Base-by-base conservation (phyloP, 2,329 filamentous ascomycete genomes). In the Alternaria dauci region DNA sequence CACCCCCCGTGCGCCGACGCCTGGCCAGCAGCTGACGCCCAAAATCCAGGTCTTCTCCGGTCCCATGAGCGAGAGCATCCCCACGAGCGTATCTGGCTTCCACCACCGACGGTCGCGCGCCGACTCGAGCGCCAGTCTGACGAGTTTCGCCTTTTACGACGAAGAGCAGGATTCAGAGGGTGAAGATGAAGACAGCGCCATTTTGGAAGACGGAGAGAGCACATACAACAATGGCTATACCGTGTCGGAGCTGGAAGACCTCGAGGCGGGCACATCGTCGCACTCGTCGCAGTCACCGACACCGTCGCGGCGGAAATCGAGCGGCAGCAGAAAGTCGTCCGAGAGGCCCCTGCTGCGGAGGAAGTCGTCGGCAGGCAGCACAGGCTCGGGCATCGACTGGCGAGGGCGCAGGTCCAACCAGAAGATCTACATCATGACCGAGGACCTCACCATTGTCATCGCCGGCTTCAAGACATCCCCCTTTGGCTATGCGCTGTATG, bases 21-120 rank as follows among this genome's bases (percentile, higher is more conserved):
- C 68, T 66, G 67, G 64, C 71, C 72, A 73, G 55, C 73, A 72
- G 70, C 75, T 78, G 75, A 78, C 75, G 71, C 64, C 70, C 34
- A 70, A 61, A 68, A 73, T 74, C 70, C 71, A 87, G 85, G 87
- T 96, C 48, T 99, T 94, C 80, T 90, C 94, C 25, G 95, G 95
- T 7, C 95, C 94, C 7, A 89, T 97, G 73, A 94, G 93, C 55
- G 95, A 99, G 81, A 97, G 93, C 75, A 87, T 99, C n/a, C 95
- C 95, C 1, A 95, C 92, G 11, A 97, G 94, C 75, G 86, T 94
- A 36, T 93, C 93, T n/a, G 91, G 93, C 32, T 99, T 99, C 76
- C 89, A 89, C 48, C 94, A 97, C 78, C 91, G 93, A 61, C 88
- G 93, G 61, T 83, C 85, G 38, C 88, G 94, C 71, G 89, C 92